These are phyloP conservation scores for Hypoxylon sp. DNA, from an alignment of 2,329 filamentous ascomycete genomes.

Conservation along the genomic window DNA sequence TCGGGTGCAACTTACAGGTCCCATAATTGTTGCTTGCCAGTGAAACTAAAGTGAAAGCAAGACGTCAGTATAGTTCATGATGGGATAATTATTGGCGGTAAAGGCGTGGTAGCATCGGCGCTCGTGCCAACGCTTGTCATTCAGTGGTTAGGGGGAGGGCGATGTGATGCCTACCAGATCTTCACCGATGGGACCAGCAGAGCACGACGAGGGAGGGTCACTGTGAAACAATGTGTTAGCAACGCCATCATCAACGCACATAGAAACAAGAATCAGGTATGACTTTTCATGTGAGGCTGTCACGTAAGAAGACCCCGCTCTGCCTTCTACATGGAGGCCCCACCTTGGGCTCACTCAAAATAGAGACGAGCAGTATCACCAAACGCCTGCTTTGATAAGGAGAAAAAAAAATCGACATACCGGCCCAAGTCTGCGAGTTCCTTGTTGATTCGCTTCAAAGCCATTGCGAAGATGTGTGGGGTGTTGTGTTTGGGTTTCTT, in stretches of 20 bases:
- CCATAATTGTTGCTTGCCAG: slow-evolving; percentile 99
- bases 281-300: slow-evolving; percentile 35
- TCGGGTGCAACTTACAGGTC: slow-evolving; percentile 78
- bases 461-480: slow-evolving; percentile 69
- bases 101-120: slow-evolving; percentile 24
- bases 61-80: slow-evolving; percentile 52
- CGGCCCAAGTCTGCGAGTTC: slow-evolving; percentile 91
- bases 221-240: slow-evolving; percentile 65
- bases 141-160: slow-evolving; percentile 50
- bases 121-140: slow-evolving; percentile 48
- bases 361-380: slow-evolving; percentile 38
- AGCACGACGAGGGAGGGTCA: slow-evolving; percentile 98
- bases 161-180: slow-evolving; percentile 83
- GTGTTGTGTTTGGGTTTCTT: slow-evolving; percentile 35
- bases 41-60: slow-evolving; percentile 78
- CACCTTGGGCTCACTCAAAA: slow-evolving; percentile 50
- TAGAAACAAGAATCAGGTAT: not conserved
- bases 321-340: slow-evolving; percentile 43
- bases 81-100: not conserved
- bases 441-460: slow-evolving; percentile 95
- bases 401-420: slow-evolving; percentile 66
- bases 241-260: slow-evolving; percentile 25
- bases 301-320: slow-evolving; percentile 47
- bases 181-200: slow-evolving; percentile 95
- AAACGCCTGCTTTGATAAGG: slow-evolving; percentile 31